phyloP scores from a whole-genome alignment of 805 yeast genomes.

The Millerozyma miso region DNA sequence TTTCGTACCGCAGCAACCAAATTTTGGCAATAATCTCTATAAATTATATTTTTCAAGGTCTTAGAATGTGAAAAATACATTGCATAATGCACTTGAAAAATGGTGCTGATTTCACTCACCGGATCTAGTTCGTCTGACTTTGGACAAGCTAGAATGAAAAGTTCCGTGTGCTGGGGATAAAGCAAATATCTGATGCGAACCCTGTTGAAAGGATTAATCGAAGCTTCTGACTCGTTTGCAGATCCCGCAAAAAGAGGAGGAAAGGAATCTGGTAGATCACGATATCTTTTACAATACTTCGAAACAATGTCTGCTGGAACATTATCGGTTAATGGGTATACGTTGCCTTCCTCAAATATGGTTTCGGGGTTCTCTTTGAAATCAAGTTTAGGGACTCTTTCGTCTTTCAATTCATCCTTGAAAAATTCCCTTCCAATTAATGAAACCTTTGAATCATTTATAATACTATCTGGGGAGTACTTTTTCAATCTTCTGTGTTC shows the following conservation, averaged over 20 bases:
- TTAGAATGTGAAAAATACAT: constrained; percentile 38
- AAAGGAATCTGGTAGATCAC: constrained; percentile 30
- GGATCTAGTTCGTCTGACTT: constrained; percentile 60
- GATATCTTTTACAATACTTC: constrained; percentile 25
- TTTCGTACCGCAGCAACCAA: constrained; percentile 28
- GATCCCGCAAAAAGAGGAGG: constrained; percentile 26
- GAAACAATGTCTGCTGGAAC: constrained; percentile 29
- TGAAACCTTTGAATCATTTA: constrained; percentile 25
- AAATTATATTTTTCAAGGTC: constrained; percentile 25
- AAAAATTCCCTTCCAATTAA: constrained; percentile 27
- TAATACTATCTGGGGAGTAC: constrained; percentile 36
- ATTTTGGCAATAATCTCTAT: constrained; percentile 28
- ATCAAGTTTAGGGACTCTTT: constrained; percentile 15
- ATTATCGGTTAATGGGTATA: constrained; percentile 23
- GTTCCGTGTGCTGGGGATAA: constrained; percentile 47
- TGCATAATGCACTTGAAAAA: constrained; percentile 38
- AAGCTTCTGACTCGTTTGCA: constrained; percentile 7
- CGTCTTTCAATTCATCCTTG: constrained; percentile 23
- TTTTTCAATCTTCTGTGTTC: background rate
- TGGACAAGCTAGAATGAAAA: constrained; percentile 45
- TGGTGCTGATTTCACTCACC: constrained; percentile 53
- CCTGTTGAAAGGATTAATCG: constrained; percentile 25
- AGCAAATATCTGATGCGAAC: constrained; percentile 31
- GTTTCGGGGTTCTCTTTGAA: constrained; percentile 10
- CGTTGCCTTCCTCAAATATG: constrained; percentile 9